Conservation (phyloP, 768 basidiomycete genomes). For the Macrolepiota albuminosa region DNA sequence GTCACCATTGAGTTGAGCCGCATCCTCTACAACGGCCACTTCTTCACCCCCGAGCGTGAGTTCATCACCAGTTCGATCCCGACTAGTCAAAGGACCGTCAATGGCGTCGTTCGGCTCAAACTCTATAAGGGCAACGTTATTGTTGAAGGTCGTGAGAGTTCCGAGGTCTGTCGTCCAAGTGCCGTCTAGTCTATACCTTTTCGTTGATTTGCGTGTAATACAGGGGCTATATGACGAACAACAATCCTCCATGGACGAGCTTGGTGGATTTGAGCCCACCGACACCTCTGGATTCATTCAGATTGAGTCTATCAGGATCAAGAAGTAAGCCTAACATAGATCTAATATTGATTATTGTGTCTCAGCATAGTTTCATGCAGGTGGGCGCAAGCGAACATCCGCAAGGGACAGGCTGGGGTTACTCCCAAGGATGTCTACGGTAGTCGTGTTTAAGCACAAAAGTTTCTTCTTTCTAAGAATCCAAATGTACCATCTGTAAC, state of each 20-base stretch:
- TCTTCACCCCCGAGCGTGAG: slow-evolving; percentile 99
- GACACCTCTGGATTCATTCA: slow-evolving; percentile 96
- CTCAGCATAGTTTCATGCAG: slow-evolving; percentile 30
- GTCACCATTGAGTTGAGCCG: slow-evolving; percentile 84
- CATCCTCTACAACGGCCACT: slow-evolving; percentile 98
- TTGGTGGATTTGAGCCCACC: slow-evolving; percentile 96
- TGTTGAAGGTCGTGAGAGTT: slow-evolving; percentile 85
- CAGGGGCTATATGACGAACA: slow-evolving; percentile 94
- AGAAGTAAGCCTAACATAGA: slow-evolving; percentile 62
- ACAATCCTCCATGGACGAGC: slow-evolving; percentile 97
- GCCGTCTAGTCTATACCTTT: not conserved
- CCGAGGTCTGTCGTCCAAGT: slow-evolving; percentile 52
- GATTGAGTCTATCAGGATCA: slow-evolving; percentile 96
- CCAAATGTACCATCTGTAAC: slow-evolving; percentile 1
- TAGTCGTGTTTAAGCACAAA: slow-evolving; percentile 37
- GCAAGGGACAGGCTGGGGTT: slow-evolving; percentile 80
- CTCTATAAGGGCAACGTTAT: slow-evolving; percentile 96
- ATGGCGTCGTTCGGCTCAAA: slow-evolving; percentile 86
- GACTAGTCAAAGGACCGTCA: slow-evolving; percentile 93
- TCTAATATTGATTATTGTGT: not conserved
- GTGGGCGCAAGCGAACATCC: slow-evolving; percentile 85
- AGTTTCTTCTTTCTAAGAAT: not conserved
- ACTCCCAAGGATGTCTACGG: slow-evolving; percentile 77
- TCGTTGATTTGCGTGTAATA: not conserved
- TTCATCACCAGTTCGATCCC: slow-evolving; percentile 90